Base-by-base conservation (phyloP, 2,329 filamentous ascomycete genomes). In the Penicillium sp. region DNA sequence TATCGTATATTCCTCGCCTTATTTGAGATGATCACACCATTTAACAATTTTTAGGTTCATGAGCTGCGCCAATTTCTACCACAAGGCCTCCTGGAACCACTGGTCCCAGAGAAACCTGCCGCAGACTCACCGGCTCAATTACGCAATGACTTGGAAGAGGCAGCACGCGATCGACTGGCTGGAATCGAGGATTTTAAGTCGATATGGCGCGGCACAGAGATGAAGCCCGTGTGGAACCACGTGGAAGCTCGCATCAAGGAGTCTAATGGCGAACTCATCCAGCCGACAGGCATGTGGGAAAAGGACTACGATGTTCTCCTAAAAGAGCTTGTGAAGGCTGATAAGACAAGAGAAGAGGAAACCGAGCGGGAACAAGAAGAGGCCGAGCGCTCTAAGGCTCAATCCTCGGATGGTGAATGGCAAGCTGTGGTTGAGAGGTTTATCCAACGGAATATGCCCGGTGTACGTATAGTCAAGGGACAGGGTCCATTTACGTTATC, bases 41-140 rank as follows among this genome's bases (percentile, higher is more conserved):
- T 28, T 64, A 46, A 65, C 51, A 21, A 10, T 16, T 8, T 5
- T 13, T 49, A 79, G 75, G 75, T 78, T 47, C 74, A 76, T 48
- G 67, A 72, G 56, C 65, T 79, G 14, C 76, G 76, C 43, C 69
- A 67, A 21, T 64, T 78, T 16, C 63, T 79, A 26, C 76, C 77
- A 3, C 71, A 69, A 18, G 72, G 73, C 23, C 54, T 78, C 10
- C 61, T 77, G 31, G 72, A 74, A 11, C 75, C 75, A 3, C 52
- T 77, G 11, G 61, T 65, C 3, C 72, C 74, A n/a, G 40, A 57
- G 6, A 66, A 59, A 7, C 34, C 60, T 16, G 48, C 63, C 5
- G 67, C 71, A 21, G 67, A 63, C 26, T 72, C 74, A 1, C 76
- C 77, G 1, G 63, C 65, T 14, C 61, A 66, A 24, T 59, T 78